Conservation (phyloP, 2,329 filamentous ascomycete genomes). For the Fusarium chuoi region DNA sequence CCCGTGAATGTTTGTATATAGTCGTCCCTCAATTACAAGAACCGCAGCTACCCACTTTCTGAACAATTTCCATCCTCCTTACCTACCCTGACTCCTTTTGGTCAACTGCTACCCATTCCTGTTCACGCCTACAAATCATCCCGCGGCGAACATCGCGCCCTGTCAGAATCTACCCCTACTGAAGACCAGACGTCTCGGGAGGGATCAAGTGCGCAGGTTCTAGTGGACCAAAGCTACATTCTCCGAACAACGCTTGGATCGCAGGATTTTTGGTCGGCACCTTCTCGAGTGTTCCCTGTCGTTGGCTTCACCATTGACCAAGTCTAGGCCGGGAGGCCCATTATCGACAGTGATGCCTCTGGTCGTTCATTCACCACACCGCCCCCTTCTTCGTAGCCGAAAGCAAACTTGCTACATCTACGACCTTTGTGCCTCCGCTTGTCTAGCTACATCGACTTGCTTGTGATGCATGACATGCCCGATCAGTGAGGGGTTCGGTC, state of each 20-base stretch:
- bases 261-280: background rate
- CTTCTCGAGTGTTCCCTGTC: background rate
- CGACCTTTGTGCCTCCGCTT: background rate
- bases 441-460: background rate
- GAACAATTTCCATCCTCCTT: background rate
- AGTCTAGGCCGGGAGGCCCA: background rate
- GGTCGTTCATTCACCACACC: no score
- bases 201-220: background rate
- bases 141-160: background rate
- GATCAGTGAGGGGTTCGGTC: background rate
- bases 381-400: background rate
- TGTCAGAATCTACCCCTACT: background rate
- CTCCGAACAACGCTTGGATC: background rate
- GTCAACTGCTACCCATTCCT: background rate
- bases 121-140: background rate
- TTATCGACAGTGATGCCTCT: no score
- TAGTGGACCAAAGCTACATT: no score
- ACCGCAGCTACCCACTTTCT: no score
- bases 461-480: background rate
- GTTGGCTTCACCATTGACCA: no score
- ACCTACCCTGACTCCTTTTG: background rate
- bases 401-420: background rate
- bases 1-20: background rate
- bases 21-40: background rate
- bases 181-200: background rate